Evolutionary conservation across 805 yeast genomes (phyloP).

Genomic region (Millerago galiae): DNA sequence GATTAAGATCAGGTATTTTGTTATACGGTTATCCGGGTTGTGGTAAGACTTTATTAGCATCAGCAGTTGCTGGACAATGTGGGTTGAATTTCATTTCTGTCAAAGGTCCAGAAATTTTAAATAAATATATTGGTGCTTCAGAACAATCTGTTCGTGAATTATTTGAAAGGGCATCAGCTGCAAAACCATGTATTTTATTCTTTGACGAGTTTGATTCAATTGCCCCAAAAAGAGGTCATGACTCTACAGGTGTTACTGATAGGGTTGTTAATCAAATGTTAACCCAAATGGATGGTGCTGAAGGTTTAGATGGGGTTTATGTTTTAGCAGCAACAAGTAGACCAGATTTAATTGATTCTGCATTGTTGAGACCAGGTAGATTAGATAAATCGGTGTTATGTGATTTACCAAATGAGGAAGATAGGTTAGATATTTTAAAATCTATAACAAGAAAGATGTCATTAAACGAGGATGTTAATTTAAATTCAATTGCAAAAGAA

Average conservation of each 20-base stretch:
- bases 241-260: constrained; percentile 96
- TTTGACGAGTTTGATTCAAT: constrained; percentile 96
- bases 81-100: constrained; percentile 89
- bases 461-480: constrained; percentile 41
- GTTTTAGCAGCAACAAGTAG: constrained; percentile 94
- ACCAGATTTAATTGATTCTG: constrained; percentile 94
- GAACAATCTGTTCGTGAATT: constrained; percentile 92
- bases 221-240: constrained; percentile 97
- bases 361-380: constrained; percentile 92
- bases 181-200: constrained; percentile 87
- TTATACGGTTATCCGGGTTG: constrained; percentile 97
- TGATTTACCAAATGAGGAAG: constrained; percentile 70
- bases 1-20: constrained; percentile 84
- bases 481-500: constrained; percentile 45
- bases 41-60: constrained; percentile 89
- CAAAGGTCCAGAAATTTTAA: constrained; percentile 92
- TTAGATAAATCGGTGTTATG: constrained; percentile 88
- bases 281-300: constrained; percentile 99
- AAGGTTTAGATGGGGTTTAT: constrained; percentile 93
- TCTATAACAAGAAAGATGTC: constrained; percentile 58
- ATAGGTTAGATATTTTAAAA: constrained; percentile 65
- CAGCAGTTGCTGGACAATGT: constrained; percentile 90
- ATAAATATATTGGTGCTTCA: constrained; percentile 94
- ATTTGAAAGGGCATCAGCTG: constrained; percentile 91
- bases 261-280: constrained; percentile 94